These are phyloP conservation scores for Thermothelomyces thermophilus DNA, from an alignment of 2,329 filamentous ascomycete genomes.

Conservation along the genomic window DNA sequence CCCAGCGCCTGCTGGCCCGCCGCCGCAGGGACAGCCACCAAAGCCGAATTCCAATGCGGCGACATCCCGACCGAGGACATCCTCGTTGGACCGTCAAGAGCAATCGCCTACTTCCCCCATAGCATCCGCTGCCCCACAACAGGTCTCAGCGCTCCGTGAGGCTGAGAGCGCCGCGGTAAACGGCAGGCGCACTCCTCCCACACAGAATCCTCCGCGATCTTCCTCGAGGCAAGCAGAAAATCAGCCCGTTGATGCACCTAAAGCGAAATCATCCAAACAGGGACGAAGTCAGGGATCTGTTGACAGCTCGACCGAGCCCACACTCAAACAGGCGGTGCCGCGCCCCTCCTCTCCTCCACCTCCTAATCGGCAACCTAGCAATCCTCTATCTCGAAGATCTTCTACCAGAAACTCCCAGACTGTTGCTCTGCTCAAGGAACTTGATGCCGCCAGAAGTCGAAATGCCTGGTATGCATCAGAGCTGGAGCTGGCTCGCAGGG, in stretches of 20 bases:
- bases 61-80: slow-evolving; percentile 40
- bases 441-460: slow-evolving; percentile 74
- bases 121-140: slow-evolving; percentile 39
- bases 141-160: slow-evolving; percentile 32
- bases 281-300: slow-evolving; percentile 58
- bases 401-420: slow-evolving; percentile 59
- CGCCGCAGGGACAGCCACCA: slow-evolving; percentile 49
- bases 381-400: slow-evolving; percentile 53
- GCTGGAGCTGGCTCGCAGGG: slow-evolving; percentile 81
- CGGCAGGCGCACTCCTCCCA: slow-evolving; percentile 58
- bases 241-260: slow-evolving; percentile 28
- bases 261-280: slow-evolving; percentile 43
- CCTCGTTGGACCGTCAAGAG: slow-evolving; percentile 42
- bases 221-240: slow-evolving; percentile 31
- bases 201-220: slow-evolving; percentile 29
- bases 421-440: slow-evolving; percentile 73
- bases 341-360: slow-evolving; percentile 54
- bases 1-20: slow-evolving; percentile 41
- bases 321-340: slow-evolving; percentile 35
- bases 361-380: slow-evolving; percentile 49
- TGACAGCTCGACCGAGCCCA: slow-evolving; percentile 59
- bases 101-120: slow-evolving; percentile 33
- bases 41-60: slow-evolving; percentile 40
- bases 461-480: slow-evolving; percentile 98
- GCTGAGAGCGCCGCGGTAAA: slow-evolving; percentile 49